phyloP scores from a whole-genome alignment of 2,329 filamentous ascomycete species.

The Nannizzia gypsea region DNA sequence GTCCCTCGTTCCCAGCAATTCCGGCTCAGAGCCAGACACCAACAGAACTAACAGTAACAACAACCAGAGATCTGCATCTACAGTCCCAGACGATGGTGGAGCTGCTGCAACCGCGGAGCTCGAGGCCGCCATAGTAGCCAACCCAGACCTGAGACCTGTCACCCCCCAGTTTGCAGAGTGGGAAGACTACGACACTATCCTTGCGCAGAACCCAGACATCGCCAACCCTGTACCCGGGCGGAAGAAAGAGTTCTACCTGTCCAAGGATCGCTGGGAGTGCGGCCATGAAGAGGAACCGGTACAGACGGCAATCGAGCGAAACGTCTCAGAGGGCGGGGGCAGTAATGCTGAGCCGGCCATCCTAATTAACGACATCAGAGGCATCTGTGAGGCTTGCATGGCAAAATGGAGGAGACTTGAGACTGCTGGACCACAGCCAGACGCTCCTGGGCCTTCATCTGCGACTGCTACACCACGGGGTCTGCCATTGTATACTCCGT shows the following conservation, averaged over 20 bases:
- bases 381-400: conserved; percentile 14
- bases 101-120: conserved; percentile 12
- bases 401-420: conserved; percentile 14
- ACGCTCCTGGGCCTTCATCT: neutral
- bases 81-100: conserved; percentile 5
- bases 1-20: neutral
- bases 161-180: conserved; percentile 11
- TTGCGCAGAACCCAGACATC: conserved; percentile 14
- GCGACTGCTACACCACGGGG: neutral
- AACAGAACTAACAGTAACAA: neutral
- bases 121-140: conserved; percentile 13
- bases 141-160: conserved; percentile 11
- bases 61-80: neutral
- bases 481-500: conserved; percentile 3
- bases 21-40: neutral
- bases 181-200: conserved; percentile 14
- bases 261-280: conserved; percentile 15
- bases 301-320: conserved; percentile 12
- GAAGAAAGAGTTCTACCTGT: conserved; percentile 11
- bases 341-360: neutral
- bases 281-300: conserved; percentile 13
- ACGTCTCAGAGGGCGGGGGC: neutral
- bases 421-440: neutral
- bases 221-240: conserved; percentile 9
- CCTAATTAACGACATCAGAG: conserved; percentile 12